These are phyloP conservation scores for Abelmoschus esculentus DNA, from an alignment of 345 rosid species.

Conservation along the genomic window DNA sequence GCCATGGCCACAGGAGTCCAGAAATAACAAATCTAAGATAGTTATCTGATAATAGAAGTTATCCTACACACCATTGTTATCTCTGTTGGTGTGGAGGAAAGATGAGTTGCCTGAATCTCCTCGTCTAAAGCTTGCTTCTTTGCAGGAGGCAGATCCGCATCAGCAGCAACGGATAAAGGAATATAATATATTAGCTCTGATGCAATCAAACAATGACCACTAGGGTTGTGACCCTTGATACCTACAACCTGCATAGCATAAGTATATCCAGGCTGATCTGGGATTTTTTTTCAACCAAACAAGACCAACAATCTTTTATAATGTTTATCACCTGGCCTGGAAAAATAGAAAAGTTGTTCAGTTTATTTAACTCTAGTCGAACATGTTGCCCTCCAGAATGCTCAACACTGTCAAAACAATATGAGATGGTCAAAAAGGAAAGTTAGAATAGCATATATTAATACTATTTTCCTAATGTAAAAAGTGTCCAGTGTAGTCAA, in stretches of 20 bases:
- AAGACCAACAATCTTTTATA: constrained; percentile 6
- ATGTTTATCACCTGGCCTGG: constrained; percentile 86
- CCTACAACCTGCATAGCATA: constrained; percentile 67
- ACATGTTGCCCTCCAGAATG: constrained; percentile 81
- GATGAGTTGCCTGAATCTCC: constrained; percentile 33
- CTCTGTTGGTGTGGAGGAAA: constrained; percentile 25
- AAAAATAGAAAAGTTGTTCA: constrained; percentile 68
- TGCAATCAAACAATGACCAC: constrained; percentile 88
- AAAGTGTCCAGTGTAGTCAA: neutral
- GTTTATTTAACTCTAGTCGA: constrained; percentile 64
- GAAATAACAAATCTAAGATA: neutral
- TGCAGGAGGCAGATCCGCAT: constrained; percentile 44
- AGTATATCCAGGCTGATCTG: constrained; percentile 18
- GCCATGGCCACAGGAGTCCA: neutral
- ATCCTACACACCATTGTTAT: constrained; percentile 54
- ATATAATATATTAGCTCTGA: constrained; percentile 60
- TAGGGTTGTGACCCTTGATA: constrained; percentile 84
- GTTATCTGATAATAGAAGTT: constrained; percentile 14
- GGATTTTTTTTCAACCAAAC: neutral
- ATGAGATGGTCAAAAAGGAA: constrained; percentile 4
- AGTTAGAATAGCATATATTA: neutral
- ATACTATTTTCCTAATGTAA: neutral
- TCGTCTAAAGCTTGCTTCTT: constrained; percentile 69
- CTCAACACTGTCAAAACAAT: constrained; percentile 43
- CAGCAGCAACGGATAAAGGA: constrained; percentile 40